Evolutionary conservation across 345 rosid species (phyloP), one percentile per base, ranked within the genome.

Genomic region (Eucalyptus rudis): DNA sequence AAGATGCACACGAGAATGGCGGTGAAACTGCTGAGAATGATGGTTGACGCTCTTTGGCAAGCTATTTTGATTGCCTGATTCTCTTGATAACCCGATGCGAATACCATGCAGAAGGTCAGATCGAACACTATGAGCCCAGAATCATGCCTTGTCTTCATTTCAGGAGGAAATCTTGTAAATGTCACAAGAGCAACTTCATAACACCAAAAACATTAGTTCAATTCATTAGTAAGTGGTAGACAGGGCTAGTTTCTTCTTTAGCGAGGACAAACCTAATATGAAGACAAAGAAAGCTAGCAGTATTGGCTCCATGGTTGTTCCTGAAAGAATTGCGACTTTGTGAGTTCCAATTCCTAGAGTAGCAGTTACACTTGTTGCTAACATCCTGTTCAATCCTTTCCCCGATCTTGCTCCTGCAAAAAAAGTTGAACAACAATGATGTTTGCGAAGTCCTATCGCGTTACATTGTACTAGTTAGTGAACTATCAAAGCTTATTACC

Each of bases 101-200:
- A 92, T 58, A 93, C 89, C 91, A 92, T 17, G n/a, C 87, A 84
- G 90, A 93, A 94, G 24, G 94, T 94, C 88, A 89, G 50, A 27
- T 90, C 87, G 87, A 93, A 93, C 29, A 92, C 59, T 87, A 87
- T 11, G 52, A 94, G 84, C 54, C 93, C 93, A 31, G 84, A 92
- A 58, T 93, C 93, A 13, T 89, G 91, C 50, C 92, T 92, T 5
- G 90, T 88, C 90, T 92, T 91, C 52, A 93, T 50, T 50, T 36
- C 49, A 3, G 94, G 94, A 44, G 90, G 88, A 52, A 93, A 93
- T 44, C 94, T 87, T 33, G 88, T 7, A 62, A 91, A 94, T 51
- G 92, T 92, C 27, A 79, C 86, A n/a, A 85, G 22, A 7, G 90
- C 76, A 86, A 90, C 95, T 92, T 88, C 92, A 90, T 19, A 24